Percentiles rank a stretch among this genome's conserved stretches.
Conservation (phyloP, 2,329 filamentous ascomycete genomes). For the Ambrosiella cleistominuta region DNA sequence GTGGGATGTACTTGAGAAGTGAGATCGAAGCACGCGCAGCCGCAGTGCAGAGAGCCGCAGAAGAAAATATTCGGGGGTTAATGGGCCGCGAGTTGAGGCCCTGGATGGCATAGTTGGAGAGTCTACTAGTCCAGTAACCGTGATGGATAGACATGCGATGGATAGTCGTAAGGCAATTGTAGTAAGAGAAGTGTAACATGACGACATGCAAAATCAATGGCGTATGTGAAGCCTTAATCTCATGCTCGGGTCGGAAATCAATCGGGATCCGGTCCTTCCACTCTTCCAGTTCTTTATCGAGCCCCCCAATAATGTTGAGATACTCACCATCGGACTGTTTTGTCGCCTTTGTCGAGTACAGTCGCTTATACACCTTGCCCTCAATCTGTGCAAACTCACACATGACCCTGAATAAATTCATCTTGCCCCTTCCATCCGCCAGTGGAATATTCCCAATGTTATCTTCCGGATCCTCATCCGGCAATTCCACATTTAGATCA, state of each 20-base stretch:
- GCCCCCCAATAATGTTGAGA: constrained; percentile 84
- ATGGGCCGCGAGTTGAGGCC: constrained; percentile 78
- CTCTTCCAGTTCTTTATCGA: constrained; percentile 74
- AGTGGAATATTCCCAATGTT: constrained; percentile 90
- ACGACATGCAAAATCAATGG: constrained; percentile 89
- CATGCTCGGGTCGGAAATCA: constrained; percentile 91
- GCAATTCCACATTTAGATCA: constrained; percentile 88
- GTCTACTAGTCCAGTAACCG: constrained; percentile 89
- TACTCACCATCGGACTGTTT: constrained; percentile 86
- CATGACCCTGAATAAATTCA: constrained; percentile 89
- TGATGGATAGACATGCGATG: constrained; percentile 97
- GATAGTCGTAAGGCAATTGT: constrained; percentile 93
- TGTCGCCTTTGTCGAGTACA: constrained; percentile 84
- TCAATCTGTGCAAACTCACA: constrained; percentile 84
- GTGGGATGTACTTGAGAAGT: constrained; percentile 85
- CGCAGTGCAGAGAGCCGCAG: constrained; percentile 78
- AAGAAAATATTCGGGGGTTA: constrained; percentile 88
- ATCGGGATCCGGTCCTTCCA: constrained; percentile 95
- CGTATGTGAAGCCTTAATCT: constrained; percentile 83
- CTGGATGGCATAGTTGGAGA: constrained; percentile 90
- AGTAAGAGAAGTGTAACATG: constrained; percentile 89
- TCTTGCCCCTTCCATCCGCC: constrained; percentile 72
- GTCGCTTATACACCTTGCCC: constrained; percentile 77
- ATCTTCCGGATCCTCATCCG: constrained; percentile 75
- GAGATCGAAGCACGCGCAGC: constrained; percentile 87